These are phyloP conservation scores for Trametes sp. DNA, from an alignment of 1,284 basidiomycete species.

Conservation along the genomic window DNA sequence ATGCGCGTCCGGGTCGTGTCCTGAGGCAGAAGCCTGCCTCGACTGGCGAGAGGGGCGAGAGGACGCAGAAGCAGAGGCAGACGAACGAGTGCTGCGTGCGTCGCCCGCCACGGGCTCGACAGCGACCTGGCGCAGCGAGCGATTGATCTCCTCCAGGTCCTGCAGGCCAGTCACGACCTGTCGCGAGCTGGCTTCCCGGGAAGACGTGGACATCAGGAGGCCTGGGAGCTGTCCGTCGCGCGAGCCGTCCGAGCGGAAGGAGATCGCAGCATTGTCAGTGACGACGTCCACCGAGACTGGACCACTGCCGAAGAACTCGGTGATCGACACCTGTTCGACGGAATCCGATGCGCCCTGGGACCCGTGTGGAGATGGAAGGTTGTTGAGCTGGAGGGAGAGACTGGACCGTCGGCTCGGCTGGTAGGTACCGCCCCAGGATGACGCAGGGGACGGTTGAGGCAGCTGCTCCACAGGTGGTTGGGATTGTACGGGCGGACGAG, in stretches of 20 bases:
- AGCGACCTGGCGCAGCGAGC: slow-evolving; percentile 28
- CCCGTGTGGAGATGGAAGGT: slow-evolving; percentile 16
- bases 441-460: slow-evolving; percentile 30
- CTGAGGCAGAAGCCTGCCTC: slow-evolving; percentile 19
- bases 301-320: slow-evolving; percentile 15
- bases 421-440: slow-evolving; percentile 32
- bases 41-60: slow-evolving; percentile 28
- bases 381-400: slow-evolving; percentile 24
- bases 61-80: slow-evolving; percentile 3
- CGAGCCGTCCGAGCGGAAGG: slow-evolving; percentile 18
- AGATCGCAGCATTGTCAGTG: slow-evolving; percentile 12
- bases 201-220: slow-evolving; percentile 1
- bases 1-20: slow-evolving; percentile 20
- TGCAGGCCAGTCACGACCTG: slow-evolving; percentile 31
- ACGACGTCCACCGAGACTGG: slow-evolving; percentile 18
- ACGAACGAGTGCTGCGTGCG: slow-evolving; percentile 17
- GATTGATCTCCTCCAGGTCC: slow-evolving; percentile 31
- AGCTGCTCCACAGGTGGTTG: slow-evolving; percentile 1
- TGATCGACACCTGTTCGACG: slow-evolving; percentile 19
- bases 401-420: slow-evolving; percentile 28
- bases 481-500: slow-evolving; percentile 5
- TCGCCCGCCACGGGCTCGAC: slow-evolving; percentile 12
- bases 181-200: slow-evolving; percentile 22
- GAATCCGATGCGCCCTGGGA: slow-evolving; percentile 10
- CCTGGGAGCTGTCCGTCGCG: slow-evolving; percentile 6